A percentile compares a stretch with the other conserved stretches of the same genome.
Conservation (phyloP, 148 eudicot genomes). For the Oxyria digyna region DNA sequence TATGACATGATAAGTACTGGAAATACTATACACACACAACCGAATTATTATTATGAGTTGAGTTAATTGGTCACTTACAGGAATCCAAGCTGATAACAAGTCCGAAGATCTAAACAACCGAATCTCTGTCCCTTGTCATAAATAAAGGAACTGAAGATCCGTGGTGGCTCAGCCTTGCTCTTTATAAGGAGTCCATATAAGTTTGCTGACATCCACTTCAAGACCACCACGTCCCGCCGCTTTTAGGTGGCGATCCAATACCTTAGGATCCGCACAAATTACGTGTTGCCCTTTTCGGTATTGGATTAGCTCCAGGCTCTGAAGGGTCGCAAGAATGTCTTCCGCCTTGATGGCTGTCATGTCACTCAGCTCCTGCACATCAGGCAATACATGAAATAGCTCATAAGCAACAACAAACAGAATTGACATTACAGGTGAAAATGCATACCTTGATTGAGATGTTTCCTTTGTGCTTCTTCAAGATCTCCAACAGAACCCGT, state of each 20-base stretch:
- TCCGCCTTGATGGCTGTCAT: slow-evolving; percentile 96
- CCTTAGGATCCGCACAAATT: slow-evolving; percentile 92
- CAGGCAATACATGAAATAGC: neutral
- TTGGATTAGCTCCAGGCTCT: slow-evolving; percentile 77
- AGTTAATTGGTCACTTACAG: neutral
- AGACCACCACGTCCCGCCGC: slow-evolving; percentile 97
- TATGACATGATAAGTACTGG: neutral
- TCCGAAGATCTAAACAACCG: neutral
- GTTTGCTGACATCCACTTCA: slow-evolving; percentile 74
- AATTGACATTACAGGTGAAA: neutral
- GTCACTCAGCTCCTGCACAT: slow-evolving; percentile 86
- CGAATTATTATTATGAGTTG: neutral
- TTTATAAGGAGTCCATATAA: slow-evolving; percentile 95
- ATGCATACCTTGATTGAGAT: slow-evolving; percentile 80
- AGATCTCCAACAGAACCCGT: slow-evolving; percentile 76
- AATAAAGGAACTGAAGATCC: neutral
- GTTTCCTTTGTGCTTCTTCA: slow-evolving; percentile 96
- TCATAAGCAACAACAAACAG: neutral
- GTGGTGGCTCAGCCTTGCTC: slow-evolving; percentile 62
- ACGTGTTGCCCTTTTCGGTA: slow-evolving; percentile 96
- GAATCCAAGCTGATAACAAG: neutral
- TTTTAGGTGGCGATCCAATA: slow-evolving; percentile 88
- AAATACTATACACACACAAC: slow-evolving; percentile 4
- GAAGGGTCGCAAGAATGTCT: slow-evolving; percentile 80
- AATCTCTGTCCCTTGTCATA: neutral